These are phyloP conservation scores for Citrullus colocynthis DNA, from an alignment of 306 rosid genomes.

Conservation along the genomic window DNA sequence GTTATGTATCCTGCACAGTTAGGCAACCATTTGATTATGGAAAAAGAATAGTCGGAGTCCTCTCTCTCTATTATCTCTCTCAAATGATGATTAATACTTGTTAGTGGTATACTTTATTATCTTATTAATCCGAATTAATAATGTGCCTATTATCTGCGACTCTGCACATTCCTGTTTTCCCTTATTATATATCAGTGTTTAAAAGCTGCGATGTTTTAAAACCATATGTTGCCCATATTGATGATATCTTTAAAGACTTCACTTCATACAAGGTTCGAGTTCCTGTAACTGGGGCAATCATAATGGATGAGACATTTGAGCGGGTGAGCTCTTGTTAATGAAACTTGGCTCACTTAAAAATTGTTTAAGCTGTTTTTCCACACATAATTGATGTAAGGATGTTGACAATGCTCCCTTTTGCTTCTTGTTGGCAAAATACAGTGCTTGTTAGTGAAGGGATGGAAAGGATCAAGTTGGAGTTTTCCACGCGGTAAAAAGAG, in stretches of 20 bases:
- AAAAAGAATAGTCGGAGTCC: background rate
- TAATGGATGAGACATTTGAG: constrained; percentile 87
- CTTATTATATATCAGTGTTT: constrained; percentile 56
- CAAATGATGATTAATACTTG: background rate
- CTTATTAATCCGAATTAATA: background rate
- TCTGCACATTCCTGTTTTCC: constrained; percentile 14
- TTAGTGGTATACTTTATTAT: background rate
- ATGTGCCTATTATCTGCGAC: background rate
- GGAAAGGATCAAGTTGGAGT: constrained; percentile 99
- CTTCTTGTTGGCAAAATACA: constrained; percentile 21
- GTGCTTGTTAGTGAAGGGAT: constrained; percentile 95
- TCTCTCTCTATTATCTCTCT: background rate
- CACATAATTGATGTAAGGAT: background rate
- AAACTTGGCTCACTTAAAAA: background rate
- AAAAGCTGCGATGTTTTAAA: constrained; percentile 84
- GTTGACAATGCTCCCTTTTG: background rate
- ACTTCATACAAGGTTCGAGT: constrained; percentile 95
- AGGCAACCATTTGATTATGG: background rate
- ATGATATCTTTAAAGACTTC: constrained; percentile 93
- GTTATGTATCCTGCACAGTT: constrained; percentile 23
- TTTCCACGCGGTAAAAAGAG: constrained; percentile 97
- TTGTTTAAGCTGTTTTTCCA: background rate
- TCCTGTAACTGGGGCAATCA: constrained; percentile 96
- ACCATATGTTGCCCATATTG: constrained; percentile 89
- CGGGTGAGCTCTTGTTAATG: constrained; percentile 54